Percentiles rank a stretch among this genome's conserved stretches.
Evolutionary conservation across 805 yeast genomes (phyloP).

Genomic region (Candida quercuum): DNA sequence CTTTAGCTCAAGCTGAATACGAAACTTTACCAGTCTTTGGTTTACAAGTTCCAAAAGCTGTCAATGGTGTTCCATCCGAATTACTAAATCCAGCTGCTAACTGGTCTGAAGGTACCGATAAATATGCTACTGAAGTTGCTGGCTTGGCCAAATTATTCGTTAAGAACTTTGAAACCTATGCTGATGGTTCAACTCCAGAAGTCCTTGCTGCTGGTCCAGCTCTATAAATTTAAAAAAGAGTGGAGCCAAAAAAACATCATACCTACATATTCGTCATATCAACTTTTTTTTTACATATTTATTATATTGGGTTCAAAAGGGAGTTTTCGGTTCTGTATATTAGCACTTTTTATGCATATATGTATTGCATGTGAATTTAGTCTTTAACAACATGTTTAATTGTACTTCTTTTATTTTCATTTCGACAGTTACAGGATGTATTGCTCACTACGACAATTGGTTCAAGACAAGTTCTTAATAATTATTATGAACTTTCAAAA

Average conservation of each 20-base stretch:
- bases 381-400: too few relatives aligned
- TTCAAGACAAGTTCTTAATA: too few relatives aligned
- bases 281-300: not conserved
- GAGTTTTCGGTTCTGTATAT: not conserved
- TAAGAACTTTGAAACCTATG: slow-evolving; percentile 83
- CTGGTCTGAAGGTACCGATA: slow-evolving; percentile 60
- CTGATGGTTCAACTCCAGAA: slow-evolving; percentile 76
- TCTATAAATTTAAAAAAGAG: too few relatives aligned
- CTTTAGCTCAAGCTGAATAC: slow-evolving; percentile 70
- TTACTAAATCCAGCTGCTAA: slow-evolving; percentile 81
- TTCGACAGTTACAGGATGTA: too few relatives aligned
- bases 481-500: too few relatives aligned
- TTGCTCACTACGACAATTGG: too few relatives aligned
- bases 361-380: too few relatives aligned
- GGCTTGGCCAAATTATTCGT: slow-evolving; percentile 72
- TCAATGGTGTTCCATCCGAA: slow-evolving; percentile 72
- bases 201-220: slow-evolving; percentile 92
- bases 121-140: slow-evolving; percentile 49
- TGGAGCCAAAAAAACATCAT: too few relatives aligned
- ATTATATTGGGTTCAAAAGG: not conserved
- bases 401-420: too few relatives aligned
- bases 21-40: slow-evolving; percentile 85
- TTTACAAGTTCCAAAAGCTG: slow-evolving; percentile 77
- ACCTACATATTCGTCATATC: too few relatives aligned
- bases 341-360: not conserved